A percentile compares a stretch with the other conserved stretches of the same genome.
Evolutionary conservation across 2,329 filamentous ascomycete genomes (phyloP).

Genomic region (Triangularia verruculosa): DNA sequence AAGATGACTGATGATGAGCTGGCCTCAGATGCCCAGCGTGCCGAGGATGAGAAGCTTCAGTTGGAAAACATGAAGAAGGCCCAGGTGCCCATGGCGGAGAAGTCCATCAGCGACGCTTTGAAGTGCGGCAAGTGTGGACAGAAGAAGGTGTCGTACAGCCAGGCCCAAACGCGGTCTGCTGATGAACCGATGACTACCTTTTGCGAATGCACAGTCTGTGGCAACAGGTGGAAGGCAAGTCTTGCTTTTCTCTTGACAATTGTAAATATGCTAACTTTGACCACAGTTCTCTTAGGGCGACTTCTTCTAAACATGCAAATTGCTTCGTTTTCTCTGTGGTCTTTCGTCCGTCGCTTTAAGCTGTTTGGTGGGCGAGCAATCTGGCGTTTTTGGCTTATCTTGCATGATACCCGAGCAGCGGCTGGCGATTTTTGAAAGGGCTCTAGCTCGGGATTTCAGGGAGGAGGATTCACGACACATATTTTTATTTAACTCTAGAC

Average conservation of each 20-base stretch:
- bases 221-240: conserved; percentile 69
- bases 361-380: conserved; percentile 6
- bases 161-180: conserved; percentile 91
- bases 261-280: neutral
- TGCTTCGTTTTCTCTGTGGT: neutral
- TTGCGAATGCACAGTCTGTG: conserved; percentile 68
- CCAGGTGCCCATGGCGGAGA: conserved; percentile 88
- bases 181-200: conserved; percentile 89
- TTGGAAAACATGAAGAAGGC: conserved; percentile 97
- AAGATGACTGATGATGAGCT: conserved; percentile 87
- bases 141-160: conserved; percentile 92
- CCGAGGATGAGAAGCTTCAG: conserved; percentile 71
- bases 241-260: neutral
- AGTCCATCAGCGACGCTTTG: conserved; percentile 82
- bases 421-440: neutral
- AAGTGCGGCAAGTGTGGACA: conserved; percentile 90
- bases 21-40: conserved; percentile 78
- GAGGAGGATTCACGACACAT: neutral
- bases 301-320: too few species aligned
- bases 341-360: neutral
- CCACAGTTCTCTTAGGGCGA: neutral
- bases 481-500: neutral
- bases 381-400: conserved; percentile 1
- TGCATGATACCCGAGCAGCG: conserved; percentile 16
- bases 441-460: conserved; percentile 4